Evolutionary conservation across 768 basidiomycete genomes (phyloP), one percentile per base, ranked within the genome.

Genomic region (Candolleomyces eurysporus): DNA sequence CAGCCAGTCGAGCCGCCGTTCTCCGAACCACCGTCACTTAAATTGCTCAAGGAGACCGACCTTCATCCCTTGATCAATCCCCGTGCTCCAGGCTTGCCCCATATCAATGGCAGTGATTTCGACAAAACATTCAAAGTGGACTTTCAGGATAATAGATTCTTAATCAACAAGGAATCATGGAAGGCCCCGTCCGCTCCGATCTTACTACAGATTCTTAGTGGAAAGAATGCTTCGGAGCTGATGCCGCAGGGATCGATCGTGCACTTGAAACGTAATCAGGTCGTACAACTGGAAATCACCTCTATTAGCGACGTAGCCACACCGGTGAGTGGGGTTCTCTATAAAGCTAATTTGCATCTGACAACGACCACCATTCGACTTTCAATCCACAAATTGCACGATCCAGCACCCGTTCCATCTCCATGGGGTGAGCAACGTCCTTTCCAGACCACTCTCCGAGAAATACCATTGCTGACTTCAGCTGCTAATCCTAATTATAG

Each of bases 171-270:
- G 51, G 31, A 48, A 5, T 42, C 69, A 5, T 75, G 69, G 46
- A 58, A 64, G 4, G 66, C 54, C 13, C 81, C 83, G 0, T 75
- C 69, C 22, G 73, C 75, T 0, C 83, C 83, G 0, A 79, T 82
- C 2, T 69, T 85, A 7, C 73, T 84, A 16, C 82, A 84, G 63
- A 82, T 84, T 46, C 65, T 84, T 45, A 82, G 77, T 56, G 82
- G 82, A 77, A 46, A 75, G 77, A 17, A 64, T 84, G 19, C 72
- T 80, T 5, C 75, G 46, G 71, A 76, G 32, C 67, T 81, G 31
- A 71, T 78, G 2, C 73, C 77, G 0, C 36, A 36, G 36, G 36
- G 11, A 8, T 36, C 36, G 36, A 36, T 36, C 11, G 36, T 36
- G 36, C 36, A 7, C 11, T 36, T 36, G 36, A 11, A 11, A 11